Conservation (phyloP, 441 rosid species). For the Syzygium syzygioides region DNA sequence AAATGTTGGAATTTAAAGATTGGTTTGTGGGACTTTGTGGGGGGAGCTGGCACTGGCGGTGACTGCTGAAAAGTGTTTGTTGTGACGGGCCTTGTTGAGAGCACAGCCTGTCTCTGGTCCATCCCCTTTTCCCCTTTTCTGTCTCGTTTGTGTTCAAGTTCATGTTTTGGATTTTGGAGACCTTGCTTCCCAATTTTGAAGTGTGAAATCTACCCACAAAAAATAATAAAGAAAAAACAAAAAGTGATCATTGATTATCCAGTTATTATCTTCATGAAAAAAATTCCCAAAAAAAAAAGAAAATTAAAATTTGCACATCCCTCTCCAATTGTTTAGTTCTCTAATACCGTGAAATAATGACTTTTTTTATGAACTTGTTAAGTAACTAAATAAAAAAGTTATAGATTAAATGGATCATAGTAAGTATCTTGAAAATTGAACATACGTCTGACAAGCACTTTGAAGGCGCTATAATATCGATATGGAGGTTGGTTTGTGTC, state of each 20-base stretch:
- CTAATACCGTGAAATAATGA: not conserved
- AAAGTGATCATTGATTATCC: not conserved
- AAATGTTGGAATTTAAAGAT: not conserved
- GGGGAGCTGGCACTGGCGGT: not conserved
- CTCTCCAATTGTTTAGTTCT: not conserved
- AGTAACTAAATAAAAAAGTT: not conserved
- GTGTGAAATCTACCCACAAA: not conserved
- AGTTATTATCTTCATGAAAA: not conserved
- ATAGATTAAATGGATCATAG: not conserved
- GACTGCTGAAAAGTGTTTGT: not conserved
- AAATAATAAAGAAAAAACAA: fast-evolving
- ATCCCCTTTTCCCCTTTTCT: not conserved
- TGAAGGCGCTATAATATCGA: not conserved
- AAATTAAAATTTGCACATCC: not conserved
- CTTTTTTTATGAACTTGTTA: not conserved
- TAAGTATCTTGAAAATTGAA: not conserved
- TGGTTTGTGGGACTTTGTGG: not conserved
- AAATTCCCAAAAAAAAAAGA: not conserved
- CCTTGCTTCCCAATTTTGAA: not conserved
- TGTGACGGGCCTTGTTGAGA: not conserved
- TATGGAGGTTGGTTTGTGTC: not conserved
- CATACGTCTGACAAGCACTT: not conserved
- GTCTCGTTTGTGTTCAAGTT: not conserved
- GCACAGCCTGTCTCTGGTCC: not conserved
- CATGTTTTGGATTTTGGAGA: not conserved